phyloP scores from a whole-genome alignment of 2,329 filamentous ascomycete species.

The Penicillium hordei region DNA sequence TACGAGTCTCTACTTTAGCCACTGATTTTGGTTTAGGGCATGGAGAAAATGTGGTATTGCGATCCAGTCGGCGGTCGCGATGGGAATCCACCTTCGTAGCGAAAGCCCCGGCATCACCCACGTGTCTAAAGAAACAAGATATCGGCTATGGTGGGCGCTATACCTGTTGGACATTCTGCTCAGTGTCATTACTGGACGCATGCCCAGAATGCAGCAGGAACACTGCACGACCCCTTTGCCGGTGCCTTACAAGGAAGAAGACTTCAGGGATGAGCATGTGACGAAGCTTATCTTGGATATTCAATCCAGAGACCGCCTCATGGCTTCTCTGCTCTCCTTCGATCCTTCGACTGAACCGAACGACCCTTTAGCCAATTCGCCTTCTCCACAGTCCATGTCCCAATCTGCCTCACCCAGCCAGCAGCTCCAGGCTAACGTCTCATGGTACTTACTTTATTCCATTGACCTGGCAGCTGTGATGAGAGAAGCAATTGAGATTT shows the following conservation, averaged over 20 bases:
- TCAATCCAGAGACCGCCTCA: background rate
- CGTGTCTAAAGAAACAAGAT: slow-evolving; percentile 9
- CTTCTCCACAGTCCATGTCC: background rate
- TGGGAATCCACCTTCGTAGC: slow-evolving; percentile 9
- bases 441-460: slow-evolving; percentile 6
- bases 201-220: slow-evolving; percentile 2
- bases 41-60: slow-evolving; percentile 11
- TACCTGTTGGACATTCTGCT: slow-evolving; percentile 6
- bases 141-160: slow-evolving; percentile 10
- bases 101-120: background rate
- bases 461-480: slow-evolving; percentile 6
- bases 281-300: background rate
- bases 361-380: background rate
- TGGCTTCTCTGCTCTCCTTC: background rate
- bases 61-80: slow-evolving; percentile 8
- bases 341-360: background rate
- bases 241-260: slow-evolving; percentile 4
- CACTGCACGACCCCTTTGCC: slow-evolving; percentile 8
- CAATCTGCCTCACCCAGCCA: background rate
- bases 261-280: slow-evolving; percentile 4
- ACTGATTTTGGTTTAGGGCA: slow-evolving; percentile 2
- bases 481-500: slow-evolving; percentile 3
- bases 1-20: background rate
- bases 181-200: slow-evolving; percentile 6
- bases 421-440: background rate